Evolutionary conservation across 192 early-diverging fungal genomes (phyloP).

Genomic region (Entomortierella parvispora): DNA sequence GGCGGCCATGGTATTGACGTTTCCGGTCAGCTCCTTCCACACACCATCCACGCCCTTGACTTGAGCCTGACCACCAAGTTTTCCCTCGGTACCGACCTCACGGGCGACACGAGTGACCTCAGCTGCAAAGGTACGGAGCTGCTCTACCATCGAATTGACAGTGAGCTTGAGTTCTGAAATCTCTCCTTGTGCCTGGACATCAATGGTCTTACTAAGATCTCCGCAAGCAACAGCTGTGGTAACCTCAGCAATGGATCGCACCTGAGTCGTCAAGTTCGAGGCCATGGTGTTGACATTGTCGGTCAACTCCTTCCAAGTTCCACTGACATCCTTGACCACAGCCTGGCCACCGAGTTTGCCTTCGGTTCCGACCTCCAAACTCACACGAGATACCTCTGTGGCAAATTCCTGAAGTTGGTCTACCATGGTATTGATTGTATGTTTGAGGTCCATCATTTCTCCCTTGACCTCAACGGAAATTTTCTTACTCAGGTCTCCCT

Average conservation of each 20-base stretch:
- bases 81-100: constrained; percentile 78
- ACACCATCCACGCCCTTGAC: constrained; percentile 72
- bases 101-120: constrained; percentile 76
- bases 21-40: constrained; percentile 78
- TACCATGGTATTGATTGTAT: constrained; percentile 66
- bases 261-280: constrained; percentile 69
- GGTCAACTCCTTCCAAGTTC: constrained; percentile 71
- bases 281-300: constrained; percentile 79
- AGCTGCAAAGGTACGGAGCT: constrained; percentile 69
- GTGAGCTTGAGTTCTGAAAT: constrained; percentile 67
- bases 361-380: constrained; percentile 59
- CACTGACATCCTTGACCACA: constrained; percentile 62
- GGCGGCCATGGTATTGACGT: constrained; percentile 78
- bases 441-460: constrained; percentile 63
- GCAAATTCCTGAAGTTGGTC: constrained; percentile 63
- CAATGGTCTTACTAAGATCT: constrained; percentile 65
- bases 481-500: constrained; percentile 63
- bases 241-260: constrained; percentile 68
- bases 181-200: constrained; percentile 62
- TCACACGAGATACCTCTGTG: constrained; percentile 61
- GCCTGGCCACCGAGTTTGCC: constrained; percentile 65
- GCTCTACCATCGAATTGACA: constrained; percentile 76
- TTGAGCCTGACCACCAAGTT: constrained; percentile 74
- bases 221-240: constrained; percentile 67
- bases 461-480: constrained; percentile 59